Evolutionary conservation across 1,139 yeast species (phyloP), one percentile per base, ranked within the genome.

Genomic region (Diutina mesorugosa): DNA sequence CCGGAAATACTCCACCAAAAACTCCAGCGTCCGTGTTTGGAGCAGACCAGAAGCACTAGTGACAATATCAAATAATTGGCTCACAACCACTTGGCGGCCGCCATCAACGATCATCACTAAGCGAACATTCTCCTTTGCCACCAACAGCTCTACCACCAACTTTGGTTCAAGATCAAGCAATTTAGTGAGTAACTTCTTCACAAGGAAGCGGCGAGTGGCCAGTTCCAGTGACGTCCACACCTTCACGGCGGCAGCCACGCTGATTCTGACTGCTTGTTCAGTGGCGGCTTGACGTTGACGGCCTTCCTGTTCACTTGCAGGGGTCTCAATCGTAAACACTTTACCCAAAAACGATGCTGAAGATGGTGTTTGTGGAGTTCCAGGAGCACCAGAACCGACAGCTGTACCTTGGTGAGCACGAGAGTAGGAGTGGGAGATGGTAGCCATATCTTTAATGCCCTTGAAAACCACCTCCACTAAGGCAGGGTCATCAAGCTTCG

Each of bases 271-370:
- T 7, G 53, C 41, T 30, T 30, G 28, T 21, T 30, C 41, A 21
- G 32, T 50, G 3, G 53, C 53, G 5, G 28, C 53, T 32, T 50
- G 53, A 1, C 53, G 53, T 18, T 50, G 53, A 7, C 53, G 41
- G 1, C 45, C 53, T 32, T 50, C 53, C 16, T n/a, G 45, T 12
- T 50, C 53, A 16, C 28, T 50, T 2, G 53, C 53, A 4, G 53
- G 53, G 26, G 53, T 50, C 16, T 50, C 53, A 18, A 50, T 50
- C 29, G 53, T 50, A 12, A 50, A 50, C 45, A 50, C 53, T 16
- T 50, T 50, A 18, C 53, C 53, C 53, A 50, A 50, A 12, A 50
- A 50, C 16, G 38, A 14, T 6, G 16, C 12, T 6, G 21, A n/a
- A 1, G 47, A 12, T 4, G 47, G 26, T 6, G n/a, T 18, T 45